These are phyloP conservation scores for Fusarium sp. DNA, from an alignment of 2,329 filamentous ascomycete genomes.

Conservation along the genomic window DNA sequence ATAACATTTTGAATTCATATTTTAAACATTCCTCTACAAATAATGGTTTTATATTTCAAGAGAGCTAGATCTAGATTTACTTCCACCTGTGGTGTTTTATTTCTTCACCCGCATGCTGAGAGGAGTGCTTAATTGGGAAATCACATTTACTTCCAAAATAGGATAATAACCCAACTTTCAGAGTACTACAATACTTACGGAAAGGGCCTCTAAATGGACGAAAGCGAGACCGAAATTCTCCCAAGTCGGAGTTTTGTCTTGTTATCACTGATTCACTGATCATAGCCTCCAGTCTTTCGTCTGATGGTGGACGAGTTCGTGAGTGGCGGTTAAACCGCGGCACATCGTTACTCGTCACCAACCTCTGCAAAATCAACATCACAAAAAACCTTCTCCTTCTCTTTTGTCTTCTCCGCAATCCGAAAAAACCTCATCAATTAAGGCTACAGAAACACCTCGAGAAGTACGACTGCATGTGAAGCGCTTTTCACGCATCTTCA, in stretches of 20 bases:
- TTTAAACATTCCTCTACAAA: background rate
- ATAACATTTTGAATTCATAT: background rate
- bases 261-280: background rate
- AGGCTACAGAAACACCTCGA: background rate
- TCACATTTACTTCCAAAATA: background rate
- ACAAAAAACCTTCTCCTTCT: background rate
- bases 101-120: background rate
- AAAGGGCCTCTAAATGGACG: background rate
- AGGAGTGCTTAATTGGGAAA: background rate
- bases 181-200: background rate
- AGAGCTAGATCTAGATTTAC: background rate
- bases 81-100: background rate
- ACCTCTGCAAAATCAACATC: conserved; percentile 1
- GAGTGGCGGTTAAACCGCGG: conserved; percentile 14
- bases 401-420: background rate
- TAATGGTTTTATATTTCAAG: background rate
- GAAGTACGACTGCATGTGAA: background rate
- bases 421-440: no score
- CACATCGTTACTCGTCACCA: conserved; percentile 14
- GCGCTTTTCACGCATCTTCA: background rate
- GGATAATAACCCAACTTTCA: background rate
- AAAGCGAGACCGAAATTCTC: background rate
- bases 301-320: no score
- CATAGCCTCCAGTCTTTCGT: background rate
- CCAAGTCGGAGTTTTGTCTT: background rate